phyloP scores from a whole-genome alignment of 1,284 basidiomycete genomes.

The Macrocystidia cucumis region DNA sequence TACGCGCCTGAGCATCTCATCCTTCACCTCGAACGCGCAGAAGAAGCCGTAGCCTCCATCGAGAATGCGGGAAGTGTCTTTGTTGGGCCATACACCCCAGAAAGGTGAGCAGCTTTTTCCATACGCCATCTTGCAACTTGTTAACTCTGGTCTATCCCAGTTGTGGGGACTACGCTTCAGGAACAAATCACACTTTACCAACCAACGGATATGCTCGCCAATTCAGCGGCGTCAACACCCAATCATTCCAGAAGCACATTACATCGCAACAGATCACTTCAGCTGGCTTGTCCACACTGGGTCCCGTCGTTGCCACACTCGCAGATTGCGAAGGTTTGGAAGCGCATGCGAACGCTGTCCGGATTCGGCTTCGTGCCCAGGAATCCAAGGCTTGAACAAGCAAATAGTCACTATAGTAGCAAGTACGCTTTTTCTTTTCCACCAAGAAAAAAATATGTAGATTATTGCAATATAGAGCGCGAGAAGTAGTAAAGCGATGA shows the following conservation, averaged over 20 bases:
- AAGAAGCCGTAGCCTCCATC: slow-evolving; percentile 56
- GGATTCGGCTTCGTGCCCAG: slow-evolving; percentile 53
- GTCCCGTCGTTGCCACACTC: slow-evolving; percentile 85
- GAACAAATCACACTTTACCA: slow-evolving; percentile 96
- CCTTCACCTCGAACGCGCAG: slow-evolving; percentile 74
- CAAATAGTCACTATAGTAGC: background rate
- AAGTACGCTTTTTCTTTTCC: too few relatives aligned
- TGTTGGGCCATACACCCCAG: slow-evolving; percentile 90
- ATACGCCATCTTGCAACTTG: slow-evolving; percentile 6
- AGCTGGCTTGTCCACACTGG: slow-evolving; percentile 73
- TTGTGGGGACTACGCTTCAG: slow-evolving; percentile 97
- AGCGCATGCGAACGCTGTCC: slow-evolving; percentile 89
- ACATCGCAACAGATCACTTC: slow-evolving; percentile 89
- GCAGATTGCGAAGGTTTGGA: slow-evolving; percentile 95
- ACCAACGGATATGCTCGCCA: slow-evolving; percentile 96
- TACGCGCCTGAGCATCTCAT: slow-evolving; percentile 98
- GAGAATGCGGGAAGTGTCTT: slow-evolving; percentile 96
- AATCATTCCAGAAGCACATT: slow-evolving; percentile 98
- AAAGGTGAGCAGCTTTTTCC: slow-evolving; percentile 54
- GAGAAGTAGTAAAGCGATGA: slow-evolving; percentile 1
- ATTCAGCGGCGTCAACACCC: slow-evolving; percentile 96
- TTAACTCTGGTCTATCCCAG: slow-evolving; percentile 28
- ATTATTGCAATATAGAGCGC: slow-evolving; percentile 2
- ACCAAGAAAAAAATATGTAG: slow-evolving; percentile 1
- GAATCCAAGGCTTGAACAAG: too few relatives aligned